Evolutionary conservation across 2,329 filamentous ascomycete species (phyloP), one percentile per base, ranked within the genome.

Genomic region (Pseudogymnoascus sp.): DNA sequence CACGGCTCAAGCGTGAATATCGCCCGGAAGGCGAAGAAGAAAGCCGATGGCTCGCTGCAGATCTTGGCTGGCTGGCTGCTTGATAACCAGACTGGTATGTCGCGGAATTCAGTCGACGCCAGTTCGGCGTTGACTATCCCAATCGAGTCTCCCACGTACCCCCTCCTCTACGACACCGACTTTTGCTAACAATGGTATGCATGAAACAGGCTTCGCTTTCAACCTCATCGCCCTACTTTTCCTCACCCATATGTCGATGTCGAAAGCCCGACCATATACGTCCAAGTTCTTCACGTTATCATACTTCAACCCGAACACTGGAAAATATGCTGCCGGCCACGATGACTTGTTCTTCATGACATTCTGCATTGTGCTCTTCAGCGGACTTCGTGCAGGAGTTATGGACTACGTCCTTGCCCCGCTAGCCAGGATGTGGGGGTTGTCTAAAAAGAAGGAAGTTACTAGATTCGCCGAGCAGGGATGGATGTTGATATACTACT

Each of bases 401-500:
- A 96, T 97, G 85, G 93, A 97, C 74, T 95, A 96, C 77, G 71
- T 96, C 11, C 81, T 97, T 61, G 85, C 86, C 19, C 95, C 93
- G 6, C 76, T 96, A 63, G 93, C 89, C 47, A 86, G 84, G 67
- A 78, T 80, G 59, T 82, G 83, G 67, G 93, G 93, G 37, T 84
- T 97, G 70, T 82, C 82, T 69, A 90, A 88, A 72, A 81, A 80
- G 73, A 97, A 96, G 78, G 85, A 86, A 56, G 79, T 88, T 65
- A 85, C 90, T 59, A 85, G 95, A 64, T 96, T 97, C 77, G 91
- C 91, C 66, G 95, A 99, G 78, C 95, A 99, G 78, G 91, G 88
- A 56, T 97, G 93, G 91, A 81, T 96, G 72, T 78, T 96, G 63
- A 76, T 95, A 50, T 97, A 97, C 78, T 93, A 93, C 75, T 78